Base-by-base conservation (phyloP, 345 rosid genomes). In the Eutrema yunnanense region DNA sequence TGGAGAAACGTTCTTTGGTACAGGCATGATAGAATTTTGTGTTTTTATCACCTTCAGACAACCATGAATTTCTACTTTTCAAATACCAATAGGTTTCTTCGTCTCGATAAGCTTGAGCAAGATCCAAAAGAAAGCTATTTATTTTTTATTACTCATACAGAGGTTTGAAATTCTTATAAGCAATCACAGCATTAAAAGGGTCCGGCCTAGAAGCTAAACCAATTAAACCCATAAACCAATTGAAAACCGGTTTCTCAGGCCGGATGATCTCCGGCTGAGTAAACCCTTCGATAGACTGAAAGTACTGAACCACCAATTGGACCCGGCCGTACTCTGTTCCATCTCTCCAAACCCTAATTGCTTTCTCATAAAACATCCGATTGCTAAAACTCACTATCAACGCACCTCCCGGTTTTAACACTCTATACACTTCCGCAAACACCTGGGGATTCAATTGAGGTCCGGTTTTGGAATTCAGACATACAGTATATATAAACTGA, bases 361-460 rank as follows among this genome's bases (percentile, higher is more conserved):
- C 97, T 83, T 94, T 94, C 82, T 94, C 96, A 67, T 89, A 89
- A 81, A 94, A 94, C 81, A 91, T 80, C 43, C 96, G 75, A 75
- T 86, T 94, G 92, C 97, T 94, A 59, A 94, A 91, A 83, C 97
- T 89, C 62, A 86, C 93, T 16, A 91, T 85, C 64, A 88, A 84
- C 14, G 83, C 73, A 13, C 98, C 96, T 67, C 97, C 98, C 0
- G 95, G 90, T 78, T 81, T 88, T 14, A 94, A 79, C 65, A 88
- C 87, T 32, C 95, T 75, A 72, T 81, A 86, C 74, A 89, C 87
- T 71, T 91, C 85, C 9, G 87, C 85, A 78, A 89, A 90, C 51
- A 87, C 94, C 96, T 88, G 69, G 38, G 53, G 6, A 12, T 65
- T 27, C 5, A 8, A 36, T 11, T 22, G 5, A 72, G 19, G 1